These are phyloP conservation scores for Acacia confusa DNA, from an alignment of 306 rosid genomes.

Conservation along the genomic window DNA sequence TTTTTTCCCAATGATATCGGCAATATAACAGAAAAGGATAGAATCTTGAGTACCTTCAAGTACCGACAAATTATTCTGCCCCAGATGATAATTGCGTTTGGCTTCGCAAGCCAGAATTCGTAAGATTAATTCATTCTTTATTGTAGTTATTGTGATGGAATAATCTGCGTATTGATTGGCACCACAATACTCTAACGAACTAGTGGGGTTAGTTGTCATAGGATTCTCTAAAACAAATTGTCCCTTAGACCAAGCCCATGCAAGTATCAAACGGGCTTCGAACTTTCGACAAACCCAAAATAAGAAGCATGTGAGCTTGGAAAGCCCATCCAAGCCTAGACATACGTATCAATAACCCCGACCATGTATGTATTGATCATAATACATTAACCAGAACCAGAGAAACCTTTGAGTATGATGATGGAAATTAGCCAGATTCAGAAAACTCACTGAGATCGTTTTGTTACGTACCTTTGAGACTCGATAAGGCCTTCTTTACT, in stretches of 20 bases:
- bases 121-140: not conserved
- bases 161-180: not conserved
- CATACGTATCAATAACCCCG: not conserved
- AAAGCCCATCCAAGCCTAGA: constrained; percentile 18
- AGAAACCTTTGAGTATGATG: not conserved
- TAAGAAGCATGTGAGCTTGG: constrained; percentile 5
- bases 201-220: not conserved
- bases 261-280: not conserved
- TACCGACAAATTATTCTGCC: not conserved
- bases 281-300: constrained; percentile 20
- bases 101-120: not conserved
- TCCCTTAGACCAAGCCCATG: not conserved
- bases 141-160: not conserved
- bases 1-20: too few species aligned
- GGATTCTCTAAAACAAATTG: not conserved
- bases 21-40: not conserved
- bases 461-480: constrained; percentile 60
- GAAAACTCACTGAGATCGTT: not conserved
- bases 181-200: not conserved
- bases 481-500: constrained; percentile 66
- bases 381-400: not conserved
- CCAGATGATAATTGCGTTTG: not conserved
- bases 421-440: not conserved
- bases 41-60: not conserved
- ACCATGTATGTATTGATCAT: not conserved